These are phyloP conservation scores for Lepidium campestre DNA, from an alignment of 441 rosid genomes.

Conservation along the genomic window DNA sequence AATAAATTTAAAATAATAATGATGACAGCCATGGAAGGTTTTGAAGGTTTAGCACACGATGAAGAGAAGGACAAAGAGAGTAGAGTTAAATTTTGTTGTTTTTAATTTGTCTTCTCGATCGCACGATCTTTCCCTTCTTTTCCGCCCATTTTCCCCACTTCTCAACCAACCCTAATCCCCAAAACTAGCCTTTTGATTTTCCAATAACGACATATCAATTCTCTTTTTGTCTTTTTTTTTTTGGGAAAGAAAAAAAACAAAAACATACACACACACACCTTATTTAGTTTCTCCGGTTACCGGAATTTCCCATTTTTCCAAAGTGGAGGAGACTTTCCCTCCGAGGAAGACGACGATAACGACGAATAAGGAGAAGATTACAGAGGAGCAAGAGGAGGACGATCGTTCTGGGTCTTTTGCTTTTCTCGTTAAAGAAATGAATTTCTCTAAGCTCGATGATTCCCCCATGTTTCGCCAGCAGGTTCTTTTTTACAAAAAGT, in stretches of 20 bases:
- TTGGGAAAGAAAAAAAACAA: background rate
- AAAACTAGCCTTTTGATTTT: background rate
- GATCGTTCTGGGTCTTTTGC: conserved; percentile 12
- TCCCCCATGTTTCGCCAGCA: conserved; percentile 82
- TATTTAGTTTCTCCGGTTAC: conserved; percentile 11
- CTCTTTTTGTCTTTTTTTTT: background rate
- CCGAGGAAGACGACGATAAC: background rate
- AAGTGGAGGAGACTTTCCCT: background rate
- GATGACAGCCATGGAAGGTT: conserved; percentile 51
- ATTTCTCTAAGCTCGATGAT: conserved; percentile 70
- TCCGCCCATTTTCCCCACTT: conserved; percentile 31
- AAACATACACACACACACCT: background rate
- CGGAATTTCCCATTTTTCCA: background rate
- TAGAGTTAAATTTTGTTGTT: background rate
- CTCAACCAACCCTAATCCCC: conserved; percentile 24
- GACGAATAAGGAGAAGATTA: background rate
- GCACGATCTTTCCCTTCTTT: conserved; percentile 31
- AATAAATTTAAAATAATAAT: background rate
- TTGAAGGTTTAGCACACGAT: conserved; percentile 32
- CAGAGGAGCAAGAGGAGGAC: conserved; percentile 14
- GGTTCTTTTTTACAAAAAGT: conserved; percentile 25
- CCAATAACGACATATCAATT: background rate
- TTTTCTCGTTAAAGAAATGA: conserved; percentile 30
- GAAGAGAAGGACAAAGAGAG: background rate
- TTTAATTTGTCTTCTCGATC: background rate